Base-by-base conservation (phyloP, 2,329 filamentous ascomycete genomes). In the Colletotrichum lini region DNA sequence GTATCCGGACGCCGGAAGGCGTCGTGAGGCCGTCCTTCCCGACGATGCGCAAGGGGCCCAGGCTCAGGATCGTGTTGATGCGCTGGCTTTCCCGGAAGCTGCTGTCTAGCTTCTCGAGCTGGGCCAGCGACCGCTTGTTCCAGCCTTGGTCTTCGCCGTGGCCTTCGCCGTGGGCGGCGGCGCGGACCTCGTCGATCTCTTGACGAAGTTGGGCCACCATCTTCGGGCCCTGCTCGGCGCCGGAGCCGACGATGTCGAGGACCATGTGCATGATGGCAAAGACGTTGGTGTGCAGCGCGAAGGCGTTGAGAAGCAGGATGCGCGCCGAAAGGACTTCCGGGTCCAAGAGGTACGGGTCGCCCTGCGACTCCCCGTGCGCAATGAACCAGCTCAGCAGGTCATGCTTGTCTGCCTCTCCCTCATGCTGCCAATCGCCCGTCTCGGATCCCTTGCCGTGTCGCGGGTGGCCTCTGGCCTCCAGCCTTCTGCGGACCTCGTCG, bases 121-220 rank as follows among this genome's bases (percentile, higher is more conserved):
- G 76, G 5, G 75, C 75, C 15, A 84, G 72, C 8, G 77, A 77
- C 2, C 75, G 75, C 74, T 81, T 82, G 70, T 78, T 76, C 79
- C 80, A 81, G 7, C 23, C 23, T 30, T 52, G 23, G 44, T 74
- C 44, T 63, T 75, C 77, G 10, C 75, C 75, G 1, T 81, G 76
- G n/a, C n/a, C 44, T 63, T 75, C 77, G 10, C 75, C 75, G 1
- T 81, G 76, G n/a, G n/a, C n/a, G 38, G 77, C 78, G 16, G 67
- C 52, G 2, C 85, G 81, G 35, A 87, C 76, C 54, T 83, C 82
- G 44, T 84, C 81, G 44, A 87, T 74, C 74, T 83, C 82, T 68
- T 86, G 83, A 30, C 77, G 81, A 54, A 2, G 79, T 80, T 1
- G 89, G 78, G 67, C 88, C 85, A 45, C 50, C 2, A 23, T 30